Percentiles rank a stretch among this genome's conserved stretches.
phyloP scores from a whole-genome alignment of 768 basidiomycete species.

The Chalciporus piperatus region DNA sequence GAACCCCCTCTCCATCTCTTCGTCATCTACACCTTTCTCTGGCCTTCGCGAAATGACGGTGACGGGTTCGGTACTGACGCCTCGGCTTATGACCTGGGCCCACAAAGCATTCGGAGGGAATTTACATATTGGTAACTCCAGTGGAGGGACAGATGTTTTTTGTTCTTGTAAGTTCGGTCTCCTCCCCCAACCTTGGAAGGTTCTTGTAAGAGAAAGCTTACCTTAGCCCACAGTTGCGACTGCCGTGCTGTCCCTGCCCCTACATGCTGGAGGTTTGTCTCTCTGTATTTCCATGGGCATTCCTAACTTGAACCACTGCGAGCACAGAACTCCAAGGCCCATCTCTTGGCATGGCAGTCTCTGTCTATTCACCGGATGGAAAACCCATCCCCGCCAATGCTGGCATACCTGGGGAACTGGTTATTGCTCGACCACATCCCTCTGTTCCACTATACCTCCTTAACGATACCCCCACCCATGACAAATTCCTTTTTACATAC shows the following conservation, averaged over 20 bases:
- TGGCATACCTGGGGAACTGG: constrained; percentile 56
- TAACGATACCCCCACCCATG: constrained; percentile 50
- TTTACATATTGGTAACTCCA: constrained; percentile 50
- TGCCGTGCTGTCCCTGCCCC: constrained; percentile 46
- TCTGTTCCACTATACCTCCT: constrained; percentile 67
- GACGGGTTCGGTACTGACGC: constrained; percentile 65
- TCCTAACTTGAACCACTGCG: not conserved
- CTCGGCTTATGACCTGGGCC: constrained; percentile 66
- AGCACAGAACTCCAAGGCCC: constrained; percentile 60
- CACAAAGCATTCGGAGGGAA: constrained; percentile 53
- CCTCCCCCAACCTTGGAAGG: not conserved
- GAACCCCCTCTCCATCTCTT: constrained; percentile 37
- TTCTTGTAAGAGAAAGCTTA: not conserved
- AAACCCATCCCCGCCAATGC: constrained; percentile 60
- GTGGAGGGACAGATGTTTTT: constrained; percentile 75
- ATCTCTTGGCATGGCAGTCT: constrained; percentile 63
- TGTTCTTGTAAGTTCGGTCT: constrained; percentile 47
- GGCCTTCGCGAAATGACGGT: constrained; percentile 49
- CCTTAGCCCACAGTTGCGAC: constrained; percentile 48
- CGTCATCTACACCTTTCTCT: constrained; percentile 38
- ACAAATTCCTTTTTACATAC: constrained; percentile 62
- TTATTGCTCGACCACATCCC: constrained; percentile 68
- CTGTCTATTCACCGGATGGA: constrained; percentile 55
- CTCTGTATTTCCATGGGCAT: not conserved
- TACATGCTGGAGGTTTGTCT: constrained; percentile 58